A percentile compares a stretch with the other conserved stretches of the same genome.
Evolutionary conservation across 1,284 basidiomycete genomes (phyloP).

Genomic region (Cutaneotrichosporon daszewskae): DNA sequence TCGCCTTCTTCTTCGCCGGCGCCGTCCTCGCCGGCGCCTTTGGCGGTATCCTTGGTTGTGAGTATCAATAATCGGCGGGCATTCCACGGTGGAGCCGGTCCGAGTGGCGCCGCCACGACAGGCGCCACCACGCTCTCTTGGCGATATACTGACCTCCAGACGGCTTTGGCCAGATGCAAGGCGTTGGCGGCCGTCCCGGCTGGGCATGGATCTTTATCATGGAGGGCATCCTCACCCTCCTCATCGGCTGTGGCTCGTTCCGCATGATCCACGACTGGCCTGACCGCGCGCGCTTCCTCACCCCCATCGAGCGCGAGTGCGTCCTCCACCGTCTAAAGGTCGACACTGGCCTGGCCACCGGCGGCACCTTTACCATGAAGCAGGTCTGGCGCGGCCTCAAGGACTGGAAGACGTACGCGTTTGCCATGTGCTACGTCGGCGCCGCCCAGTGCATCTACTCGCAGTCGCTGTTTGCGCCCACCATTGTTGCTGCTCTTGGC

Average conservation of each 20-base stretch:
- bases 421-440: conserved; percentile 46
- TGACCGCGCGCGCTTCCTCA: conserved; percentile 46
- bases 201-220: conserved; percentile 52
- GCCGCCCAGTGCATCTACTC: conserved; percentile 46
- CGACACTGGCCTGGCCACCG: conserved; percentile 43
- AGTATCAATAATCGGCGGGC: too few relatives aligned
- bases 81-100: not conserved
- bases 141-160: conserved; percentile 5
- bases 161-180: conserved; percentile 21
- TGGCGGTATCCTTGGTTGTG: conserved; percentile 46
- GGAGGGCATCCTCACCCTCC: conserved; percentile 47
- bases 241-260: conserved; percentile 40
- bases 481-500: conserved; percentile 48
- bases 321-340: conserved; percentile 43
- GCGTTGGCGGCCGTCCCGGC: conserved; percentile 47
- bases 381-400: conserved; percentile 21
- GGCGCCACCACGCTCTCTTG: too few relatives aligned
- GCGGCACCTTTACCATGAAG: conserved; percentile 34
- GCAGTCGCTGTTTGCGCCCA: conserved; percentile 47
- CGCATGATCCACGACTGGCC: conserved; percentile 50
- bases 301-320: conserved; percentile 42
- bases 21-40: conserved; percentile 49
- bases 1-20: conserved; percentile 50
- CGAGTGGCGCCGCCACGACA: too few relatives aligned
- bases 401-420: conserved; percentile 44